Base-by-base conservation (phyloP, 2,329 filamentous ascomycete species). In the Pseudogymnoascus sp. region DNA sequence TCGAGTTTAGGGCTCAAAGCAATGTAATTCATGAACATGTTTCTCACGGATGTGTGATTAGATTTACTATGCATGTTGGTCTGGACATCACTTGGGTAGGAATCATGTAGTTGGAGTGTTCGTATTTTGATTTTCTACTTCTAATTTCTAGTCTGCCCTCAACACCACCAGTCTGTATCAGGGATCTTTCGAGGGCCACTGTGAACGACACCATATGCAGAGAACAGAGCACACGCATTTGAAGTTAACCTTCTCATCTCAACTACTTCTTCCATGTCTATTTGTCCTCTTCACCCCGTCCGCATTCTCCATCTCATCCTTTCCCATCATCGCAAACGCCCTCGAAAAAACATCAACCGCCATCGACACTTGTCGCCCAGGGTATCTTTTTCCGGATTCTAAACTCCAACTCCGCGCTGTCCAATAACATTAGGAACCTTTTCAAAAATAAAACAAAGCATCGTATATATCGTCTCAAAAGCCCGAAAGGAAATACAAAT, bases 11-110 rank as follows among this genome's bases (percentile, higher is more conserved):
- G 28, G 49, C 49, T 55, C 49, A 55, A 6, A 55, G 49, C 49
- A 55, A 55, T 55, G n/a, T 55, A 55, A 55, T 55, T 22, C 49
- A 55, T 55, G 49, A 55, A 55, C 28, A 19, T 25, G 9, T 19
- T 55, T 55, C 25, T 25, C 22, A 33, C 28, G 5, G 11, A 49
- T 25, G 5, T 49, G 42, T 49, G 42, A 49, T 49, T 28, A 28
- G 3, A 9, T 25, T 28, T 49, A 49, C 22, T n/a, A 8, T 49
- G 42, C 19, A 14, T 22, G 19, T 9, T 25, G 4, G 22, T 25
- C 22, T 28, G 23, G 12, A 5, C 6, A 30, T 30, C 25, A 14
- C 8, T 12, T 55, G 23, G 19, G 28, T 16, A 52, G 28, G n/a
- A 55, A 33, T 19, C 28, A 55, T 6, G 33, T 36, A 36, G 45